phyloP scores from a whole-genome alignment of 2,329 filamentous ascomycete genomes.

The Alternaria sp. region DNA sequence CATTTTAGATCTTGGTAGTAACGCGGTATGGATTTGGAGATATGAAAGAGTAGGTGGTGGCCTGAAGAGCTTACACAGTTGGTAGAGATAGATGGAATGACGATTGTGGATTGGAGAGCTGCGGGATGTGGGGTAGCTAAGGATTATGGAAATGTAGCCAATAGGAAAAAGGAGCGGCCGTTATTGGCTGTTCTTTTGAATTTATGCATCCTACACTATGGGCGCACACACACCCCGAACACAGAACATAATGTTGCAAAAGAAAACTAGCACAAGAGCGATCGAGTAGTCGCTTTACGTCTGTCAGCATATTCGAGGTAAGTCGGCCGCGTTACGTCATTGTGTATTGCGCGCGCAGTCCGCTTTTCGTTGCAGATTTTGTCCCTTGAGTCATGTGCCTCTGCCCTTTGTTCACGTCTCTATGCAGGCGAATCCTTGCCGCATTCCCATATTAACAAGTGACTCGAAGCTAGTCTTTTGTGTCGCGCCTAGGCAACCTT shows the following conservation, averaged over 20 bases:
- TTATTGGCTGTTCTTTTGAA: slow-evolving; percentile 15
- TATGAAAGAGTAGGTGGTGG: background rate
- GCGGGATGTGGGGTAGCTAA: slow-evolving; percentile 19
- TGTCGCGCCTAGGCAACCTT: background rate
- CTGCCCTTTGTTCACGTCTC: slow-evolving; percentile 27
- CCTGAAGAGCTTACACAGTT: background rate
- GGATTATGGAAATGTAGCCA: slow-evolving; percentile 15
- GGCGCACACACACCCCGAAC: background rate
- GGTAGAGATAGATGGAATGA: background rate
- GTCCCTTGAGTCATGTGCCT: slow-evolving; percentile 32
- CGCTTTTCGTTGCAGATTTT: slow-evolving; percentile 15
- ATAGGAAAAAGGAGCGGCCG: slow-evolving; percentile 25
- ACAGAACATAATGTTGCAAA: background rate
- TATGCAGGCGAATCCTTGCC: slow-evolving; percentile 30
- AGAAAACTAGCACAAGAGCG: background rate
- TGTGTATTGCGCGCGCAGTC: background rate
- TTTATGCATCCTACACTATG: background rate
- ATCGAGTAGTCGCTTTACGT: background rate
- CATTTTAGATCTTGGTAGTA: slow-evolving; percentile 54
- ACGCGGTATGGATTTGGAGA: slow-evolving; percentile 1
- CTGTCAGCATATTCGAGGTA: background rate
- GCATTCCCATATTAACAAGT: slow-evolving; percentile 29
- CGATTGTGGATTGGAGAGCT: background rate
- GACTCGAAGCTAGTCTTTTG: slow-evolving; percentile 20
- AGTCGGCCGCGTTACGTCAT: slow-evolving; percentile 6